These are phyloP conservation scores for Ormosia semicastrata DNA, from an alignment of 306 rosid genomes.

Conservation along the genomic window DNA sequence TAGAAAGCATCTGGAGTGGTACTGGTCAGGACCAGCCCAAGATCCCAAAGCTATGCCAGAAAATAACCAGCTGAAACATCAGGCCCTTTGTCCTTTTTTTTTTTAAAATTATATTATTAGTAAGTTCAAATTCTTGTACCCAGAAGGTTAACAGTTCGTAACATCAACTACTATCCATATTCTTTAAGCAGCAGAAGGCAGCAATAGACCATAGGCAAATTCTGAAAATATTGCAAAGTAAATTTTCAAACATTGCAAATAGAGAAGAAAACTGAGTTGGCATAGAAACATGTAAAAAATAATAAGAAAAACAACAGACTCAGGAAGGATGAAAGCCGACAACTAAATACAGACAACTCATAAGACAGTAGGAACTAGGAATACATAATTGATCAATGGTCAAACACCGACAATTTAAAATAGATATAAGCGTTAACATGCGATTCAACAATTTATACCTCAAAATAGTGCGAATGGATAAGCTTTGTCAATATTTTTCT, in stretches of 20 bases:
- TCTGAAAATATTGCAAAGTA: neutral
- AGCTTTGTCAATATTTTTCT: constrained; percentile 87
- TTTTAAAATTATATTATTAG: neutral
- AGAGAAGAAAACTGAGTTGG: neutral
- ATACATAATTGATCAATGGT: constrained; percentile 8
- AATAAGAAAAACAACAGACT: neutral
- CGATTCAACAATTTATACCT: constrained; percentile 53
- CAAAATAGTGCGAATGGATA: constrained; percentile 91
- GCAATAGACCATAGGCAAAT: neutral
- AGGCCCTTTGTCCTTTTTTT: neutral
- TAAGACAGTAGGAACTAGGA: neutral
- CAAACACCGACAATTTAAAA: neutral
- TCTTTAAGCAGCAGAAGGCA: neutral
- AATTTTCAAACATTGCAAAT: neutral
- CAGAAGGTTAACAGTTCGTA: neutral
- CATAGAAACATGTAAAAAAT: neutral
- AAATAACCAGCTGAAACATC: constrained; percentile 16
- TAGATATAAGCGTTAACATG: neutral
- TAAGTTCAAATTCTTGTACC: neutral
- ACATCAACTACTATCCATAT: neutral
- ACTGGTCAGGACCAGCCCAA: constrained; percentile 1
- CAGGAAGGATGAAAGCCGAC: neutral
- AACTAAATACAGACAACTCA: constrained; percentile 12
- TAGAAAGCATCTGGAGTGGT: neutral
- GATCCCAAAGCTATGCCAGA: neutral